Conservation (phyloP, 2,329 filamentous ascomycete genomes). For the Penicillium brevicompactum region DNA sequence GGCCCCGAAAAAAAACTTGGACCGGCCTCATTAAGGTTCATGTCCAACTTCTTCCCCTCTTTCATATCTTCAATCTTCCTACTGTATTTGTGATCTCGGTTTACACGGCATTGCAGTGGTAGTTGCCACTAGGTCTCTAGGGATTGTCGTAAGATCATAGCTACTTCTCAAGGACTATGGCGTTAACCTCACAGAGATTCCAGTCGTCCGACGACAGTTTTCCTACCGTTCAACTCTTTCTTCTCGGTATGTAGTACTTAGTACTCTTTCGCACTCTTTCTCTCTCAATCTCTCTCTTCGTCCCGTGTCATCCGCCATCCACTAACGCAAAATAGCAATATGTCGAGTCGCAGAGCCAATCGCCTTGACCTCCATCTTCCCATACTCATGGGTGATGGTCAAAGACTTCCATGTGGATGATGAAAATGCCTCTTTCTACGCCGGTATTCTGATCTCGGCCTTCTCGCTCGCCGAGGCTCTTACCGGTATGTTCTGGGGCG, state of each 20-base stretch:
- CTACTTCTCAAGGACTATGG: conserved; percentile 54
- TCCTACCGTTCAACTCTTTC: conserved; percentile 77
- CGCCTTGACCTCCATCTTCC: conserved; percentile 88
- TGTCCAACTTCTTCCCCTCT: neutral
- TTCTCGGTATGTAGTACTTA: conserved; percentile 67
- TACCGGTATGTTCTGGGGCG: conserved; percentile 88
- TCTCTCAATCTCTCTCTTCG: neutral
- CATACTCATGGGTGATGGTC: conserved; percentile 84
- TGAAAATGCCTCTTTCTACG: conserved; percentile 82
- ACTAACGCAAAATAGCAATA: conserved; percentile 62
- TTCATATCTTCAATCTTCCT: conserved; percentile 1
- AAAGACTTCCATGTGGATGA: conserved; percentile 73
- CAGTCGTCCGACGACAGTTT: conserved; percentile 69
- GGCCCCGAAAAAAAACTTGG: conserved; percentile 7
- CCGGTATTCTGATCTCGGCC: conserved; percentile 82
- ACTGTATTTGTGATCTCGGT: neutral
- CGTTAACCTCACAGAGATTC: conserved; percentile 61
- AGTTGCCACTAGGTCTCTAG: conserved; percentile 13
- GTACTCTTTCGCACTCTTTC: neutral
- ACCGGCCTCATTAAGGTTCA: neutral
- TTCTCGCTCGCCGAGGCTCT: conserved; percentile 80
- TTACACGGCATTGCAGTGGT: neutral
- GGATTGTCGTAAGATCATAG: conserved; percentile 55
- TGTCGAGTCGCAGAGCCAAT: conserved; percentile 92
- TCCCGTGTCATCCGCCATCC: neutral